Base-by-base conservation (phyloP, 768 basidiomycete genomes). In the Russula emetica region DNA sequence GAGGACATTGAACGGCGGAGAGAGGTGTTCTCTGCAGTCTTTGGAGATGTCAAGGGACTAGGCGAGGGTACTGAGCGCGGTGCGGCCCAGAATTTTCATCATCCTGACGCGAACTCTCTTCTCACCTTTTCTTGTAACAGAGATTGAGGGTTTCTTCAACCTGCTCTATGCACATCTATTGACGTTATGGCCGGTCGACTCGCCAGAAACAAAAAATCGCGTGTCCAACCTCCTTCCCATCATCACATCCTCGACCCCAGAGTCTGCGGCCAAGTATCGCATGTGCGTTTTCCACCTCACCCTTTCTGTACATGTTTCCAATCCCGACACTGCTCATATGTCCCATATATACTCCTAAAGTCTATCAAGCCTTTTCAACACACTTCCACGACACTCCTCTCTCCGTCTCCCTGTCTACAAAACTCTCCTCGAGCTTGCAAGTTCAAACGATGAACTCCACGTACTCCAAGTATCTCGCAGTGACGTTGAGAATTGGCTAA, bases 121-220 rank as follows among this genome's bases (percentile, higher is more conserved):
- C 38, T 63, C 40, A 47, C 0, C 13, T n/a, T n/a, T n/a, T n/a
- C 34, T 58, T 36, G 24, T 49, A 8, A 26, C 72, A 90, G 88
- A 94, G 76, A 85, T 85, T 66, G 90, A 93, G 76, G 92, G 92
- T 22, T 93, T 92, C 74, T 93, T 92, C 80, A 92, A 92, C 74
- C 80, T 93, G 38, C 72, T 93, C 49, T 87, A 83, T 70, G 82
- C 90, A 3, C 89, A 92, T 75, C 71, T 92, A 44, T 80, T 89
- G 67, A 74, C 80, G 11, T 76, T 89, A 28, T 86, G 83, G 74
- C 74, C 83, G 8, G 64, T 76, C 53, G 80, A 83, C 61, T 80
- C 84, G 6, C 72, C 82, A 20, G 84, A 87, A 72, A 78, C 78
- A n/a, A 82, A 77, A 69, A 72, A 78, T 58, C 80, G 81, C 68